Evolutionary conservation across 805 yeast species (phyloP).

Genomic region (Peterozyma toletana): DNA sequence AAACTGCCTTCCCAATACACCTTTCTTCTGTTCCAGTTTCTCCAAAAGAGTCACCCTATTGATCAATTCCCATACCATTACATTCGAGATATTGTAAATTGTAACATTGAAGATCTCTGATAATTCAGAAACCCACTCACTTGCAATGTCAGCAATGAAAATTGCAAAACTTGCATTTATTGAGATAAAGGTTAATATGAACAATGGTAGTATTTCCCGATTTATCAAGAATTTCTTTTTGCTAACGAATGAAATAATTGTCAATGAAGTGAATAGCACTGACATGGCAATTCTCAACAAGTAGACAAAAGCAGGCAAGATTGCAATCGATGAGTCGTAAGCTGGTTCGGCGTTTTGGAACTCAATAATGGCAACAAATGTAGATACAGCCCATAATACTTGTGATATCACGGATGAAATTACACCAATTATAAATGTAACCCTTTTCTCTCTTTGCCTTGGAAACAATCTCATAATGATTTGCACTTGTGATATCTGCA

Average conservation of each 20-base stretch:
- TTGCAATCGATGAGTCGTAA: constrained; percentile 37
- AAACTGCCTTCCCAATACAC: constrained; percentile 67
- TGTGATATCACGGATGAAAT: constrained; percentile 48
- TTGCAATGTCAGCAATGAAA: constrained; percentile 70
- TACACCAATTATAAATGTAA: constrained; percentile 53
- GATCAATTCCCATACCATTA: constrained; percentile 83
- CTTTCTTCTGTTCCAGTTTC: constrained; percentile 56
- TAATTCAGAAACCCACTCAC: constrained; percentile 66
- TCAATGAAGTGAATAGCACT: constrained; percentile 58
- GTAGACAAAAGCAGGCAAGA: constrained; percentile 69
- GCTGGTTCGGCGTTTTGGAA: constrained; percentile 14
- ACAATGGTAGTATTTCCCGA: constrained; percentile 40
- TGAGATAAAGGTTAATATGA: constrained; percentile 46
- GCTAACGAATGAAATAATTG: constrained; percentile 46
- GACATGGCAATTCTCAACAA: constrained; percentile 66
- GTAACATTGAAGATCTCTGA: constrained; percentile 70
- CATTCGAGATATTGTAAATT: constrained; percentile 63
- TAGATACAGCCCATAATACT: constrained; percentile 63
- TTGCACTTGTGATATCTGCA: constrained; percentile 66
- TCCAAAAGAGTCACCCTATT: constrained; percentile 54
- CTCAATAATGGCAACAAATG: constrained; percentile 26
- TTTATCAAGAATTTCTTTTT: constrained; percentile 44
- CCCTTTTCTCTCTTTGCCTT: constrained; percentile 60
- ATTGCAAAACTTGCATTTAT: constrained; percentile 59
- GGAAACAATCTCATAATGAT: constrained; percentile 61